Conservation (phyloP, 768 basidiomycete genomes). For the Pholiota molesta region DNA sequence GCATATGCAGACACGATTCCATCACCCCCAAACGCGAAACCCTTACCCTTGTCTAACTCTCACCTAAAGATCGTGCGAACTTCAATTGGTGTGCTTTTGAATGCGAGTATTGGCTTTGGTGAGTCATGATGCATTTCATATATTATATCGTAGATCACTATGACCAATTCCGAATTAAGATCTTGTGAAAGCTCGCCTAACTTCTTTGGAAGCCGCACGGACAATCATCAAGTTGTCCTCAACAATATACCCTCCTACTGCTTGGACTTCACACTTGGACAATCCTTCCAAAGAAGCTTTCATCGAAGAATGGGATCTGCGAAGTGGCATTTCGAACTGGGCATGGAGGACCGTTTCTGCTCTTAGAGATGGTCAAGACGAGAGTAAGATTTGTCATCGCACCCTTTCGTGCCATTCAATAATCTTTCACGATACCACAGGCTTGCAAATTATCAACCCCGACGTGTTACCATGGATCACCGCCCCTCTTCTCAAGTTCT, state of each 20-base stretch:
- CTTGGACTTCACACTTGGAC: slow-evolving; percentile 49
- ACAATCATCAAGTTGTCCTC: slow-evolving; percentile 70
- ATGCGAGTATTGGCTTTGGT: slow-evolving; percentile 81
- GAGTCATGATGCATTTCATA: slow-evolving; percentile 19
- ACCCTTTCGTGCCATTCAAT: background rate
- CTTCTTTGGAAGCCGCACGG: slow-evolving; percentile 66
- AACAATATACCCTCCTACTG: slow-evolving; percentile 72
- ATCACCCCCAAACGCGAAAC: slow-evolving; percentile 34
- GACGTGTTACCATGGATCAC: slow-evolving; percentile 68
- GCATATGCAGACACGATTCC: slow-evolving; percentile 59
- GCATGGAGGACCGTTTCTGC: slow-evolving; percentile 77
- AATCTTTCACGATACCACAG: slow-evolving; percentile 29
- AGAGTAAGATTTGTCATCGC: slow-evolving; percentile 44
- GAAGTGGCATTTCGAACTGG: slow-evolving; percentile 72
- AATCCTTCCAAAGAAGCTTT: slow-evolving; percentile 25
- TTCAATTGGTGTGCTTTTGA: slow-evolving; percentile 79
- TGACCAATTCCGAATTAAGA: slow-evolving; percentile 43
- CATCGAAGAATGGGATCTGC: slow-evolving; percentile 66
- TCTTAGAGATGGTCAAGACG: slow-evolving; percentile 72
- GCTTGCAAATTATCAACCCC: slow-evolving; percentile 59
- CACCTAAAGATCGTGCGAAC: slow-evolving; percentile 79
- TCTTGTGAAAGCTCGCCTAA: slow-evolving; percentile 68
- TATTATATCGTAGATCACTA: background rate
- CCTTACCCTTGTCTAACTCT: slow-evolving; percentile 54
- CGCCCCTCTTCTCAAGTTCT: slow-evolving; percentile 59